Conservation (phyloP, 108 stramenopile species). For the Skeletonema potamos region DNA sequence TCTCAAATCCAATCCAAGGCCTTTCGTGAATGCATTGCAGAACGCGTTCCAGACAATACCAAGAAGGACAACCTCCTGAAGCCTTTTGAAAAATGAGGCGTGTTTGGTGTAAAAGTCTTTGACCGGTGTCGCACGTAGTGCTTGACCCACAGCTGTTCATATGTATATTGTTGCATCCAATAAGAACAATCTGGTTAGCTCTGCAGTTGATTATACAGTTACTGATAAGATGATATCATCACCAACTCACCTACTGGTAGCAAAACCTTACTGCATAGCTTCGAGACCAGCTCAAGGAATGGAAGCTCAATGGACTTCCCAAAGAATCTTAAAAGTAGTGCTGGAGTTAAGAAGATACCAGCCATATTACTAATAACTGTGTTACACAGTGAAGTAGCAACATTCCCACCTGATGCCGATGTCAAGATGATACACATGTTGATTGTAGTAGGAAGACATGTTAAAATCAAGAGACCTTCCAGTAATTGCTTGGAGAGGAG, state of each 20-base stretch:
- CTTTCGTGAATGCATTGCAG: constrained; percentile 83
- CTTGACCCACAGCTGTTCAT: constrained; percentile 65
- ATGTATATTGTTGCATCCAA: too few relatives aligned
- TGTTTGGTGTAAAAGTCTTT: constrained; percentile 61
- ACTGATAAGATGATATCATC: neutral
- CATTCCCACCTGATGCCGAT: constrained; percentile 73
- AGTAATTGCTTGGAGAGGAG: constrained; percentile 60
- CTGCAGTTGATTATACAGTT: neutral
- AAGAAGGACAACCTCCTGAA: constrained; percentile 83
- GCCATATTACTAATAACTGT: constrained; percentile 86
- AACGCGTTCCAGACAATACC: constrained; percentile 94
- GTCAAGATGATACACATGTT: constrained; percentile 94
- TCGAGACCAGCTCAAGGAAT: constrained; percentile 67
- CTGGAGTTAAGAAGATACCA: constrained; percentile 91
- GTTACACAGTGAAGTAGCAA: constrained; percentile 87
- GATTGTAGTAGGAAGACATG: constrained; percentile 90
- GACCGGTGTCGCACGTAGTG: constrained; percentile 56
- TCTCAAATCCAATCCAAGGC: constrained; percentile 62
- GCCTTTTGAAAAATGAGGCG: constrained; percentile 69
- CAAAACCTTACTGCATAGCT: constrained; percentile 80
- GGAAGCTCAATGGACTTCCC: constrained; percentile 75
- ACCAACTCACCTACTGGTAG: constrained; percentile 57
- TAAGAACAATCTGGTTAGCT: neutral
- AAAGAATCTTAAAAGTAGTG: constrained; percentile 74
- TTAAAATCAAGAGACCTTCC: constrained; percentile 77